Percentiles rank a stretch among this genome's conserved stretches.
Evolutionary conservation across 345 rosid species (phyloP).

Genomic region (Sonneratia alba): DNA sequence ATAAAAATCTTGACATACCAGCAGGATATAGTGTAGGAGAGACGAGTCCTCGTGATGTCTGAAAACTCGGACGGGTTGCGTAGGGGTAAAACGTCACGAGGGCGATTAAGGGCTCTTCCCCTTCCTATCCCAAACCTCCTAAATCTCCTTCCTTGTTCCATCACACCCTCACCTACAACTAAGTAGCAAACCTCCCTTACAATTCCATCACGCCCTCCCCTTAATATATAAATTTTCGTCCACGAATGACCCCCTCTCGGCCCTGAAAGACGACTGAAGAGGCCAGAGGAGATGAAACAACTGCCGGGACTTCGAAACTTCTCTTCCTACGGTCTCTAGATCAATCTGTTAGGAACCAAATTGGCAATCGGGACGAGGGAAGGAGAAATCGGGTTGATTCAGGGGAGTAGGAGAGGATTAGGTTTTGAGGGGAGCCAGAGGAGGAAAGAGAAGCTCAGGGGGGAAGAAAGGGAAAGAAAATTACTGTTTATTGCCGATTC

Average conservation of each 20-base stretch:
- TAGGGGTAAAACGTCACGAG: neutral
- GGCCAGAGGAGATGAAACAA: neutral
- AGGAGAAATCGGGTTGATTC: too few species aligned
- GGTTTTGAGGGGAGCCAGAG: too few species aligned
- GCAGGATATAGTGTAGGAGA: conserved; percentile 22
- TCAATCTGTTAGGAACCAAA: too few species aligned
- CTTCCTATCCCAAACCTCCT: conserved; percentile 26
- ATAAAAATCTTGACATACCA: conserved; percentile 7
- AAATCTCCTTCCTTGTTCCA: conserved; percentile 19
- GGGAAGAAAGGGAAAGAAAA: too few species aligned
- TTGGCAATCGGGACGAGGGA: too few species aligned
- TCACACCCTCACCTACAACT: neutral
- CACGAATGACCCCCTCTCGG: neutral
- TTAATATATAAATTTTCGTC: neutral
- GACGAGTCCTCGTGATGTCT: neutral
- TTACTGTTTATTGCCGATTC: too few species aligned
- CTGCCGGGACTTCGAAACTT: neutral
- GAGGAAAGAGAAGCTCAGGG: too few species aligned
- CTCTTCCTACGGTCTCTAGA: neutral
- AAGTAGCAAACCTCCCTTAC: neutral
- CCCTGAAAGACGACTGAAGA: neutral
- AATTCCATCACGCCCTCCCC: neutral
- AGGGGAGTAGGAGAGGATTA: too few species aligned
- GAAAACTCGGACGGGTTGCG: conserved; percentile 13
- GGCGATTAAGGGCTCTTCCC: neutral